Conservation (phyloP, 495 filamentous ascomycete species). For the Hypoxylon crocopeplum region DNA sequence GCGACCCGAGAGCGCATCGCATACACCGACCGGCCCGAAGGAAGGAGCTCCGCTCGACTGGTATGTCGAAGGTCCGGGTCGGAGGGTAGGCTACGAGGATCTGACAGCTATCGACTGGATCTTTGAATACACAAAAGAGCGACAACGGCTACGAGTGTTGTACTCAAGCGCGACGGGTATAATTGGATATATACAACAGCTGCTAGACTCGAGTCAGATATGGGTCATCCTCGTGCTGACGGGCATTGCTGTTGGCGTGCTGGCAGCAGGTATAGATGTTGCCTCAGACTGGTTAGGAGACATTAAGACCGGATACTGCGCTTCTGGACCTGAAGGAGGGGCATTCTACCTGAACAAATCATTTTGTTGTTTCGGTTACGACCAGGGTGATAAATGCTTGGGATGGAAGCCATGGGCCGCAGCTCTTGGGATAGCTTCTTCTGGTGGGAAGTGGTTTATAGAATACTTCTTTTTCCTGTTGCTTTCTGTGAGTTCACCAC, state of each 20-base stretch:
- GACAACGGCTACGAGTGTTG: slow-evolving; percentile 81
- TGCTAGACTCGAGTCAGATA: slow-evolving; percentile 85
- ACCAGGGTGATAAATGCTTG: slow-evolving; percentile 75
- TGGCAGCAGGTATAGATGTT: slow-evolving; percentile 90
- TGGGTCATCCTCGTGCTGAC: slow-evolving; percentile 83
- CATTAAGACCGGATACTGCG: slow-evolving; percentile 90
- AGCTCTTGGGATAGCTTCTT: slow-evolving; percentile 69
- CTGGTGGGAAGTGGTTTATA: slow-evolving; percentile 74
- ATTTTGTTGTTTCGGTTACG: slow-evolving; percentile 93
- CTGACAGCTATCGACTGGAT: slow-evolving; percentile 99
- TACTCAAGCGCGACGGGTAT: slow-evolving; percentile 73
- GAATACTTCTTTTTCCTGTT: slow-evolving; percentile 87
- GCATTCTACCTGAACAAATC: slow-evolving; percentile 87
- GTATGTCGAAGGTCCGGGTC: slow-evolving; percentile 89
- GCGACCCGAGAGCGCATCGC: neutral
- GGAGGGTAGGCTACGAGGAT: slow-evolving; percentile 93
- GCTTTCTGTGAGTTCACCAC: slow-evolving; percentile 68
- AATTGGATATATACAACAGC: slow-evolving; percentile 71
- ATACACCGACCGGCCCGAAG: slow-evolving; percentile 51
- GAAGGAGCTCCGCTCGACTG: slow-evolving; percentile 77
- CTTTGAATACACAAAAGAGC: slow-evolving; percentile 97
- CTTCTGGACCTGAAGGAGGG: slow-evolving; percentile 73
- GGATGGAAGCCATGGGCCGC: slow-evolving; percentile 88
- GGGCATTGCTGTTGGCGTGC: slow-evolving; percentile 78
- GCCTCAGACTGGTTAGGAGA: slow-evolving; percentile 95